Evolutionary conservation across 768 basidiomycete species (phyloP).

Genomic region (Cystofilobasidium macerans): DNA sequence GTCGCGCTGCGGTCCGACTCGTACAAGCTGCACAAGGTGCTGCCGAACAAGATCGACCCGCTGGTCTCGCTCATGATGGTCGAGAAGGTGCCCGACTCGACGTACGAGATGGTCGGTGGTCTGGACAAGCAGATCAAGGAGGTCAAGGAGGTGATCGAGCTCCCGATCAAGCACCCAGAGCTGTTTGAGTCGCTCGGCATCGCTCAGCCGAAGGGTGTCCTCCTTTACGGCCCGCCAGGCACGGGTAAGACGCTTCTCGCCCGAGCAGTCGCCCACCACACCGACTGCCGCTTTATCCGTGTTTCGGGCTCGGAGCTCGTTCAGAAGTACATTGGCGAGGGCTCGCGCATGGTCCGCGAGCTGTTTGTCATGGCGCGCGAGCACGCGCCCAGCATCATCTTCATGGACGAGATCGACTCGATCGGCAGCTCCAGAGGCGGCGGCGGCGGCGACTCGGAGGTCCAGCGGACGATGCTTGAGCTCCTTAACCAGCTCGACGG

Average conservation of each 20-base stretch:
- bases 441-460: constrained; percentile 69
- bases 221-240: constrained; percentile 90
- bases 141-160: constrained; percentile 96
- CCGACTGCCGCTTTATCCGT: constrained; percentile 94
- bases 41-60: constrained; percentile 96
- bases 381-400: constrained; percentile 95
- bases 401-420: constrained; percentile 99
- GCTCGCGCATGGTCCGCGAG: constrained; percentile 90
- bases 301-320: constrained; percentile 89
- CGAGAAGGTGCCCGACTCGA: constrained; percentile 97
- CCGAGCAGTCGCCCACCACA: constrained; percentile 91
- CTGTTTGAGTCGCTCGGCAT: constrained; percentile 92
- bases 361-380: constrained; percentile 97
- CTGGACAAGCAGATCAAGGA: constrained; percentile 97
- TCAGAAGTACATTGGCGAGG: constrained; percentile 97
- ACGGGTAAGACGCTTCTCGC: constrained; percentile 94
- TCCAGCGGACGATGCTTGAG: constrained; percentile 83
- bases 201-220: constrained; percentile 90
- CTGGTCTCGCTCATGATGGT: constrained; percentile 99
- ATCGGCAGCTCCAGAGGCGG: constrained; percentile 80
- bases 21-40: constrained; percentile 90
- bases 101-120: constrained; percentile 99
- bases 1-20: constrained; percentile 92
- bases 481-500: constrained; percentile 79
- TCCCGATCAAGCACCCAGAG: constrained; percentile 95